Percentiles rank a stretch among this genome's conserved stretches.
Conservation (phyloP, 1,284 basidiomycete species). For the Moesziomyces sp. region DNA sequence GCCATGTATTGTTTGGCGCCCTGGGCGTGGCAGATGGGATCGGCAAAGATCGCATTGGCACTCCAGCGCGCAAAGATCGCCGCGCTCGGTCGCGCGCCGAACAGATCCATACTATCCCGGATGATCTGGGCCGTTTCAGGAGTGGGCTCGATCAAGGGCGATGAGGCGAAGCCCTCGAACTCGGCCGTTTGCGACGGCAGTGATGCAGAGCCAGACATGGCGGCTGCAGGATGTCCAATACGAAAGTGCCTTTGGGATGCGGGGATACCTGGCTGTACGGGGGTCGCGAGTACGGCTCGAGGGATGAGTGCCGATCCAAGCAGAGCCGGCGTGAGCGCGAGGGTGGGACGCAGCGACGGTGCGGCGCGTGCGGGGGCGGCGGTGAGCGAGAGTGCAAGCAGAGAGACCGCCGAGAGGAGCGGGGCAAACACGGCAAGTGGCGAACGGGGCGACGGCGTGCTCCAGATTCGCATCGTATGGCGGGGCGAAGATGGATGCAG, state of each 20-base stretch:
- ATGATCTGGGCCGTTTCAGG: constrained; percentile 14
- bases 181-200: constrained; percentile 3
- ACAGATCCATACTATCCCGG: constrained; percentile 69
- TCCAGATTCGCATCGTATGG: background rate
- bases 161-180: constrained; percentile 6
- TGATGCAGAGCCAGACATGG: constrained; percentile 9
- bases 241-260: constrained; percentile 15
- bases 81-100: constrained; percentile 72
- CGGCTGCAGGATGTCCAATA: constrained; percentile 14
- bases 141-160: constrained; percentile 7
- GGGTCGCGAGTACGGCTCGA: background rate
- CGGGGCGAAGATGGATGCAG: background rate
- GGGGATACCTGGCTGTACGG: background rate
- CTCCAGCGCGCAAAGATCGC: constrained; percentile 75
- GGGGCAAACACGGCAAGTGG: too few relatives aligned
- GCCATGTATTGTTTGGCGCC: constrained; percentile 29
- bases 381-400: background rate
- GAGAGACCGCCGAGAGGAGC: background rate
- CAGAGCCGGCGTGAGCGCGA: background rate
- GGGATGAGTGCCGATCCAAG: background rate
- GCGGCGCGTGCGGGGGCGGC: background rate
- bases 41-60: constrained; percentile 75
- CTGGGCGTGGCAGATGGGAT: constrained; percentile 28
- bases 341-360: background rate
- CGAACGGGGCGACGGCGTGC: too few relatives aligned